Evolutionary conservation across 2,329 filamentous ascomycete genomes (phyloP), one percentile per base, ranked within the genome.

Genomic region (Clonostachys sp.): DNA sequence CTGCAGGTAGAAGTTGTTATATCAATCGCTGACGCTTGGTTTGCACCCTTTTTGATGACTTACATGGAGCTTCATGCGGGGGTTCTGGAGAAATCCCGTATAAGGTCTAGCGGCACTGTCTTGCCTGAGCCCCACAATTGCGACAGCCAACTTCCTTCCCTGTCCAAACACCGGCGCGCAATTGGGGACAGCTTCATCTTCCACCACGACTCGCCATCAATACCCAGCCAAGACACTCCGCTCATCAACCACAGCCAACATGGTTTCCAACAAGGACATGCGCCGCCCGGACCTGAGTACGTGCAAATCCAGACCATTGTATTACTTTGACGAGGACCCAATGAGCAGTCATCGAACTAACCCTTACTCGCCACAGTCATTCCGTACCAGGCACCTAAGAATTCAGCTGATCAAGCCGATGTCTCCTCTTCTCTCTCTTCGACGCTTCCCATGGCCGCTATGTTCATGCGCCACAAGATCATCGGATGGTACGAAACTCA

Each of bases 401-500:
- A 81, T 57, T 83, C 84, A 59, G 79, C 77, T 60, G 78, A 81
- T 17, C 59, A 73, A 52, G 72, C 79, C 54, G 91, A 96, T 61
- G 80, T 95, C 66, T 75, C 81, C 46, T 86, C 87, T 68, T 89
- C 77, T 30, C 61, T 85, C 47, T 73, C 78, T 30, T 92, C 86
- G 61, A 95, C 91, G 35, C 75, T 97, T 62, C 92, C 92, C 50
- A 96, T 96, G 92, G 91, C 89, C 49, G 91, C 91, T 53, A 95
- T 96, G 78, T 94, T 96, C 65, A 94, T 87, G 58, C 81, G 91
- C 56, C 96, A 95, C 72, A 87, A 89, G 78, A 94, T 81, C 60
- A 71, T 86, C 49, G 82, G 82, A 61, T 86, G 82, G 80, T 82
- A 67, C 51, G 73, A 63, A 42, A 16, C 12, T 24, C n/a, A 5